Base-by-base conservation (phyloP, 2,329 filamentous ascomycete genomes). In the Plenodomus biglobosus region DNA sequence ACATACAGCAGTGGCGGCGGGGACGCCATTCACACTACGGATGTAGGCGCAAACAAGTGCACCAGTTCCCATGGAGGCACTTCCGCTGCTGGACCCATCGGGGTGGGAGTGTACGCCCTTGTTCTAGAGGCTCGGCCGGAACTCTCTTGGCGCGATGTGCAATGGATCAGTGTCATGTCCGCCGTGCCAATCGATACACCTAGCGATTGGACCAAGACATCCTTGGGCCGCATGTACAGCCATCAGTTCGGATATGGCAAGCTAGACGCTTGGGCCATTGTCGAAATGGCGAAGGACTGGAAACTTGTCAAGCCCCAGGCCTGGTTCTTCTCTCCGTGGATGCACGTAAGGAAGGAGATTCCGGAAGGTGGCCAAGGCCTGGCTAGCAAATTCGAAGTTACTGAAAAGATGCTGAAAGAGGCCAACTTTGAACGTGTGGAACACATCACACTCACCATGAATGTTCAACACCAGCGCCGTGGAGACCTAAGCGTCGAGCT, bases 391-490 rank as follows among this genome's bases (percentile, higher is more conserved):
- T 92, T 95, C 59, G 85, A 91, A 40, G 84, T 99, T 34, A 96
- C 90, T 0, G 73, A 84, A 44, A 84, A 91, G 17, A 90, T 92
- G 83, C 76, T 97, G 48, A 83, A 86, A 65, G 74, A 84, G 18
- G 90, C 90, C 58, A 99, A 99, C 67, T 71, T 99, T 13, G 90
- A 85, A 63, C 85, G 88, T 15, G 68, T 99, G 20, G 94, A 99
- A 76, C 94, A 99, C 73, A 89, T 99, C 30, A 97, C 92, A 0
- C 83, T 99, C 30, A 97, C 92, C 2, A 99, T 99, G 92, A 99
- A 99, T 64, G 81, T 96, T 19, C 83, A 89, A 45, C 94, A 99
- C 68, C 85, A 82, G 2, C 86, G 88, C 50, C 87, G 94, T 56
- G 94, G 94, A 47, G 94, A 99, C 69, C 72, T 99, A 20, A 96